Base-by-base conservation (phyloP, 2,329 filamentous ascomycete genomes). In the Fusarium sp. region DNA sequence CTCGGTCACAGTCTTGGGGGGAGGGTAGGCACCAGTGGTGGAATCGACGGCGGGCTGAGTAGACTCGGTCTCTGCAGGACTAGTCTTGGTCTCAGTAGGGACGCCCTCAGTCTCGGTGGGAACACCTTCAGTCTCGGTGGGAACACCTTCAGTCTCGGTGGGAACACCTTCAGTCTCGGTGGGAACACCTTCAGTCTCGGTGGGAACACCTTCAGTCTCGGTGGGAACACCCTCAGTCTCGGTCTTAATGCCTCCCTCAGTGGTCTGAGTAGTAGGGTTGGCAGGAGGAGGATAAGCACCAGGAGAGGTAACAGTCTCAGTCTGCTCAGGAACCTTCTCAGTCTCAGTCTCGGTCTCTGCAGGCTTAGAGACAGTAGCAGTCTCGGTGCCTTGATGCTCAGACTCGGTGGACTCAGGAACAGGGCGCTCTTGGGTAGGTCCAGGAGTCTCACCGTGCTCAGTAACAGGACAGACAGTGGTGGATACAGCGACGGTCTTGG, bases 391-490 rank as follows among this genome's bases (percentile, higher is more conserved):
- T 10, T 50, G 14, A 15, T 50, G 51, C n/a, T 43, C 44, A 3
- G 43, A 44, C 30, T 32, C 49, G 5, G 47, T 36, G 5, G 55
- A 28, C 6, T 34, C 23, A 21, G 59, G 51, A 48, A 30, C 43
- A 7, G 38, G 54, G 6, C 53, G 56, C 19, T 54, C 36, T 12
- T 48, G 49, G 11, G 59, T 62, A 9, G 57, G 34, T 10, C 19
- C 66, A 7, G 52, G n/a, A n/a, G 58, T 62, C 44, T 62, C 57
- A 10, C 59, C 59, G 23, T 62, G 53, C 36, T 69, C 62, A 1
- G 70, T 71, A 3, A 72, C 67, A 1, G 70, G 70, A 36, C 70
- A 72, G 44, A 72, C 14, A 4, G 70, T 72, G 20, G 70, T 72
- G 4, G 65, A 72, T 20, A 72, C 38, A 10, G 70, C 69, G 17